Evolutionary conservation across 2,329 filamentous ascomycete species (phyloP), one percentile per base, ranked within the genome.

Genomic region (Neurospora crassa): DNA sequence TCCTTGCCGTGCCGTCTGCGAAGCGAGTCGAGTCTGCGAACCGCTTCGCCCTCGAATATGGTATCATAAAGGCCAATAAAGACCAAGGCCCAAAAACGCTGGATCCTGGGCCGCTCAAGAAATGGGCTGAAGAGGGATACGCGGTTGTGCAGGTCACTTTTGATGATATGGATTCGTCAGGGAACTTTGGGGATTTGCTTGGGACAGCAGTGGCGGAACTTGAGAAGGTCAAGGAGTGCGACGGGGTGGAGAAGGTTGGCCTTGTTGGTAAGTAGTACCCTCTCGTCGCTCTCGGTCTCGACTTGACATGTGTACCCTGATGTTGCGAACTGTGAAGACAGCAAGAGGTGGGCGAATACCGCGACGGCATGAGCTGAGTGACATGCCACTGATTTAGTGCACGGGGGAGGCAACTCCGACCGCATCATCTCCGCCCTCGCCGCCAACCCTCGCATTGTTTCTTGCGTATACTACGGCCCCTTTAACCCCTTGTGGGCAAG

Each of bases 111-210:
- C 87, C 88, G 0, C 76, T 87, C 16, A 77, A 87, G 72, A 92
- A 92, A 79, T 92, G 90, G 90, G 90, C 89, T 0, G 90, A 92
- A 77, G 90, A 92, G 77, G 89, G 90, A 0, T 92, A 87, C 74
- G 82, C 86, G 0, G 88, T 92, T 3, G 87, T 82, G 0, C 85
- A 90, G 77, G 77, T 91, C 0, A 76, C 80, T 2, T 8, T 16
- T 14, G 5, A 12, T 6, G 4, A 14, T n/a, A 7, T 7, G 5
- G 2, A 5, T 1, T 5, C 0, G 5, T 7, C n/a, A 94, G 18
- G 69, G 4, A 68, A 14, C 41, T 43, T 72, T 10, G 5, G 20
- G 1, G 69, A 69, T 4, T 37, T 71, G 67, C 18, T 75, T 16
- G 53, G 5, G 1, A 20, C 14, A 12, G 73, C 71, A 0, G 8